phyloP scores from a whole-genome alignment of 2,329 filamentous ascomycete species.

The Tympanopsis confertula region DNA sequence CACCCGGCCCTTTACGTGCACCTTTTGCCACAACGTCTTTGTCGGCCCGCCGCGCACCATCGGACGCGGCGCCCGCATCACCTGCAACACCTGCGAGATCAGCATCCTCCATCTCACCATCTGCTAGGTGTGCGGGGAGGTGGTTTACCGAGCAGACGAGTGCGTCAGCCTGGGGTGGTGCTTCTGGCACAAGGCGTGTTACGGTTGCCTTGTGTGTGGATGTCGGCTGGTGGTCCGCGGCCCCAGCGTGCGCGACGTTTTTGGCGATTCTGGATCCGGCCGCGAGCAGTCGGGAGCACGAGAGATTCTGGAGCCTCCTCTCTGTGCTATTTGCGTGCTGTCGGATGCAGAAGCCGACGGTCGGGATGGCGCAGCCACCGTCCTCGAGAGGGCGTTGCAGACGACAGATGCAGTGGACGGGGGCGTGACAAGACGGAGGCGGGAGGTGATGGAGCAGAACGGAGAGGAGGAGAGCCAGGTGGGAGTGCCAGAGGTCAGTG shows the following conservation, averaged over 20 bases:
- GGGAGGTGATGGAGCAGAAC: slow-evolving; percentile 20
- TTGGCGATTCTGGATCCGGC: slow-evolving; percentile 6
- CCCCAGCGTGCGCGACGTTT: slow-evolving; percentile 21
- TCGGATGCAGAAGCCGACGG: slow-evolving; percentile 23
- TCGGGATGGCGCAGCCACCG: slow-evolving; percentile 14
- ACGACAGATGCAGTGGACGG: slow-evolving; percentile 31
- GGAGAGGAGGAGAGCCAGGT: slow-evolving; percentile 3
- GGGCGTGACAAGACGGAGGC: slow-evolving; percentile 30
- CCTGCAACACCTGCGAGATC: slow-evolving; percentile 33
- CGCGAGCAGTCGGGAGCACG: slow-evolving; percentile 9
- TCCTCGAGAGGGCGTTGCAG: slow-evolving; percentile 26
- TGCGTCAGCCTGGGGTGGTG: slow-evolving; percentile 48
- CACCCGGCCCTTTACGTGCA: slow-evolving; percentile 32
- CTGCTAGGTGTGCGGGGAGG: slow-evolving; percentile 44
- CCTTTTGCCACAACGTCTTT: slow-evolving; percentile 37
- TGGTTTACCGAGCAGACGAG: slow-evolving; percentile 38
- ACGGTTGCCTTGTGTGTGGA: slow-evolving; percentile 42
- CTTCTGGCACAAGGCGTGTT: slow-evolving; percentile 46
- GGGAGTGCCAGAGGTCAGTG: slow-evolving; percentile 5
- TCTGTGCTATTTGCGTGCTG: slow-evolving; percentile 35
- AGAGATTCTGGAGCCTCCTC: slow-evolving; percentile 33
- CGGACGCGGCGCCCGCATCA: slow-evolving; percentile 32
- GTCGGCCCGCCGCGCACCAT: slow-evolving; percentile 24
- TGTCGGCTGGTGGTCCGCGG: slow-evolving; percentile 23
- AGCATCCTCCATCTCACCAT: slow-evolving; percentile 39